Evolutionary conservation across 2,329 filamentous ascomycete species (phyloP), one percentile per base, ranked within the genome.

Genomic region (Cladophialophora yegresii): DNA sequence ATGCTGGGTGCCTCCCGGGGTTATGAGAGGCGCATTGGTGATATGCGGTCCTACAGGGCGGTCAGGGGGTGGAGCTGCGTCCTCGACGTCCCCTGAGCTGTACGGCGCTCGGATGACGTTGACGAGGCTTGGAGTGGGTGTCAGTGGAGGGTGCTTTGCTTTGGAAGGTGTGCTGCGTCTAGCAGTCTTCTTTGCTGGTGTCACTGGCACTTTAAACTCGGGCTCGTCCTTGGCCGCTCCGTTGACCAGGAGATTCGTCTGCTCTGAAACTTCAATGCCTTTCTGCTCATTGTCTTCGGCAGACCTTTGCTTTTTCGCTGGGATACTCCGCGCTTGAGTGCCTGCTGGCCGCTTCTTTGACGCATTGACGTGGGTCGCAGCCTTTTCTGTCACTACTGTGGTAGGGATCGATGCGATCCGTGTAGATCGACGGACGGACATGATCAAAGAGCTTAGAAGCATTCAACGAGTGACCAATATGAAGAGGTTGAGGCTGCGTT

Each of bases 101-200:
- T 76, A 76, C 55, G 79, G 77, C 32, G 77, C 79, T 23, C 78
- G 74, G 69, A 84, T 81, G 60, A 83, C 72, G 6, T 76, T 77
- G 33, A 83, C 77, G 40, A 78, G 79, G 26, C 80, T 79, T 1
- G 83, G 82, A 0, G 82, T 83, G 6, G 83, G 82, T 0, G 80
- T 82, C 54, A 77, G 68, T 4, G 78, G 79, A 36, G 77, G 77
- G n/a, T 68, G 65, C 63, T 73, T 71, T 64, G 75, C 16, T 73
- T 66, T 71, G 45, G 28, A 32, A 3, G 67, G 12, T 54, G 50
- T 68, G 68, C 12, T 73, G 72, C 12, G 69, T 70, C 67, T 74
- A 51, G 73, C 67, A 20, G 72, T 68, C 45, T 62, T 68, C 45
- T 65, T 68, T 16, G 62, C 30, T 77, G 73, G 68, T 75, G 77